Conservation (phyloP, 2,329 filamentous ascomycete species). For the Madurella fahalii region DNA sequence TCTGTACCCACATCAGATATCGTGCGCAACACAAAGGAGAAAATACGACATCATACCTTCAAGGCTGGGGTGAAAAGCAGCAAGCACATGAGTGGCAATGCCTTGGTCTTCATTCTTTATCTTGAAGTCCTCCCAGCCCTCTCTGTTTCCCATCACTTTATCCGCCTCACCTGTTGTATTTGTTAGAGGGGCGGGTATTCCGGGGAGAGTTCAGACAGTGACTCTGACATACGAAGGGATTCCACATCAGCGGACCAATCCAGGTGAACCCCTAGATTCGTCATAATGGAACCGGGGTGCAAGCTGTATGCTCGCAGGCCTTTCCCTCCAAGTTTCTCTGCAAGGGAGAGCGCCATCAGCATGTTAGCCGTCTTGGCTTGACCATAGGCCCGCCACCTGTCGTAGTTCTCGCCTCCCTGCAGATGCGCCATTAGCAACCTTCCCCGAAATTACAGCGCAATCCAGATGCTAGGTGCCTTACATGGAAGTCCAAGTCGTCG, state of each 20-base stretch:
- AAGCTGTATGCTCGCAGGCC: conserved; percentile 17
- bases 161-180: conserved; percentile 6
- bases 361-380: conserved; percentile 32
- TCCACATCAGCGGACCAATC: conserved; percentile 2
- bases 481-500: conserved; percentile 31
- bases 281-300: conserved; percentile 21
- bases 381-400: conserved; percentile 25
- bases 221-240: no score
- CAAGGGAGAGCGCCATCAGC: conserved; percentile 25
- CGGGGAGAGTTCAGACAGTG: background rate
- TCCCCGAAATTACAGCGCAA: no score
- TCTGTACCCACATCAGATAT: conserved; percentile 8
- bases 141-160: conserved; percentile 10
- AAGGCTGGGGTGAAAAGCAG: conserved; percentile 21
- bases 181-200: background rate
- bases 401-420: conserved; percentile 25
- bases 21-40: background rate
- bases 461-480: background rate
- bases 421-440: background rate
- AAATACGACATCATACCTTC: conserved; percentile 4
- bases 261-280: conserved; percentile 14
- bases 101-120: conserved; percentile 19
- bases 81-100: conserved; percentile 23
- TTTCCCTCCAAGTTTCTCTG: conserved; percentile 16
- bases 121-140: conserved; percentile 11